Evolutionary conservation across 148 eudicot species (phyloP), one percentile per base, ranked within the genome.

Genomic region (Rhododendron kiyosumense): DNA sequence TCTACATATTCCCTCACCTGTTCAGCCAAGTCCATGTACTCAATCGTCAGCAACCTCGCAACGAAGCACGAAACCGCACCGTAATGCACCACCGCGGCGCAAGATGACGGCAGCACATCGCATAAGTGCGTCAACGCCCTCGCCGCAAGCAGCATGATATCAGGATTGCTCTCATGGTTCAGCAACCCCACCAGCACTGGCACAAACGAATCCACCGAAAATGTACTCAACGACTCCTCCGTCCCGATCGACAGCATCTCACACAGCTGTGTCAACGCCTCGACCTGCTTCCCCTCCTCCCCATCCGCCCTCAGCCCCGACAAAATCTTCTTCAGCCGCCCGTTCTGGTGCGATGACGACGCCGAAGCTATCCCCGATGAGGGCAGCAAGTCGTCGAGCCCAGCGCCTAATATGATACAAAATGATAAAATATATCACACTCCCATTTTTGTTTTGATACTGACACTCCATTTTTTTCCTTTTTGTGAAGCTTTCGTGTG

Each of bases 1-100:
- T 22, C 52, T 38, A 61, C 18, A 0, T 4, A 82, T 24, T 34
- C 5, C 2, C 86, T 75, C 83, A 95, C 99, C 99, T 96, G 99
- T 81, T 96, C 98, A 88, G 99, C 99, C 92, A 96, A 90, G 90
- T 96, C 99, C 98, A 96, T 96, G 89, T 96, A 96, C 90, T 96
- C 97, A 81, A 96, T 96, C 1, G 98, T 95, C 84, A 96, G 88
- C 90, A 96, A 78, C 88, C 99, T 88, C 4, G 98, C 97, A 90
- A 95, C 95, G 41, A 96, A 95, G 79, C 98, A 96, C 77, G 90
- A 84, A 57, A 96, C 98, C 3, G 99, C 98, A 13, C 98, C 97
- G 85, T 93, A 96, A 89, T 96, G 99, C 87, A 96, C 98, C 51
- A 97, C 99, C n/a, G 98, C 94, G 86, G 98, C 95, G 86, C 96